phyloP scores from a whole-genome alignment of 169 alveolate species.

The Perkinsus marinus region DNA sequence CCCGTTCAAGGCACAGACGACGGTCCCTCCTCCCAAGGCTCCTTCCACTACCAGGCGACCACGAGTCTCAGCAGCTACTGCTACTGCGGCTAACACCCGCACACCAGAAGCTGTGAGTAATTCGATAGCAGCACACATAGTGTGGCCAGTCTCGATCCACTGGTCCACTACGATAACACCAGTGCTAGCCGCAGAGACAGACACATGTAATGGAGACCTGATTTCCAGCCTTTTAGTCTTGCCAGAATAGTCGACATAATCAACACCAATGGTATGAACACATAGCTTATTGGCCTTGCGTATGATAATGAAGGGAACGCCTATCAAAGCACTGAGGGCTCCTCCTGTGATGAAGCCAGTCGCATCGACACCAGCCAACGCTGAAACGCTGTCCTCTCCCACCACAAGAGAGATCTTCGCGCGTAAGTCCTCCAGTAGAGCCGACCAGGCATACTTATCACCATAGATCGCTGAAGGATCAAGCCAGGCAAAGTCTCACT shows the following conservation, averaged over 20 bases:
- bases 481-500: background rate
- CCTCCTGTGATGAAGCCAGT: background rate
- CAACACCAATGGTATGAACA: background rate
- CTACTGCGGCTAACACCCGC: background rate
- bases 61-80: background rate
- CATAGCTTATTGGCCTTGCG: background rate
- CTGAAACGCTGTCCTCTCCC: background rate
- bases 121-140: background rate
- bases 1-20: background rate
- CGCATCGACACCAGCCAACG: background rate
- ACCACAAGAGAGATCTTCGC: background rate
- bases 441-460: background rate
- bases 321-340: background rate
- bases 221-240: background rate
- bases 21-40: background rate
- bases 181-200: background rate
- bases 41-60: background rate
- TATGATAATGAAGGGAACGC: background rate
- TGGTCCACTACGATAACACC: background rate
- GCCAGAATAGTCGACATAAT: background rate
- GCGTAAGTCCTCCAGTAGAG: background rate
- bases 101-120: background rate
- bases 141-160: background rate
- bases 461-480: background rate
- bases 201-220: background rate